Conservation (phyloP, 805 yeast genomes). For the Cyberlindnera suaveolens region DNA sequence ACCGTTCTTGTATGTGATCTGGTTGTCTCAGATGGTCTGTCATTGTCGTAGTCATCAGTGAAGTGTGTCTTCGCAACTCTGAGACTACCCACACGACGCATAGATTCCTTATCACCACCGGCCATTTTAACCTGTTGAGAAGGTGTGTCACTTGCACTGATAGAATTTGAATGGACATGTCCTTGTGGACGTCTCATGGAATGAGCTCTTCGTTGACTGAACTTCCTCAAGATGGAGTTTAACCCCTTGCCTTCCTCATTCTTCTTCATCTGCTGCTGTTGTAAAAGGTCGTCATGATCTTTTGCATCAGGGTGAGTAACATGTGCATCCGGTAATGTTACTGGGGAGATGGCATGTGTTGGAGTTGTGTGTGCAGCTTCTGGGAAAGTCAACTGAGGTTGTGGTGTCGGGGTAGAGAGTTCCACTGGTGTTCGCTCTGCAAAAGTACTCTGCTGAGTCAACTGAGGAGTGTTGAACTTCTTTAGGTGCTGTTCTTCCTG, state of each 20-base stretch:
- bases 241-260: conserved; percentile 22
- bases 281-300: conserved; percentile 28
- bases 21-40: not conserved
- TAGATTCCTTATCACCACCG: not conserved
- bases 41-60: conserved; percentile 10
- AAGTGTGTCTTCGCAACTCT: conserved; percentile 14
- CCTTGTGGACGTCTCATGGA: conserved; percentile 20
- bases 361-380: conserved; percentile 48
- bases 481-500: conserved; percentile 14
- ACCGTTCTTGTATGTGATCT: conserved; percentile 24
- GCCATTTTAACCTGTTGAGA: not conserved
- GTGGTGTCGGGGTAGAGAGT: conserved; percentile 30
- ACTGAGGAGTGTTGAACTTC: not conserved
- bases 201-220: conserved; percentile 24
- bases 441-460: not conserved
- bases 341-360: conserved; percentile 34
- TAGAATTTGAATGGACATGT: conserved; percentile 7
- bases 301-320: conserved; percentile 32
- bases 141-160: conserved; percentile 2
- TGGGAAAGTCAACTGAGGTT: conserved; percentile 38
- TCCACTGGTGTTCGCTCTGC: not conserved
- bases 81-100: conserved; percentile 23
- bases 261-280: conserved; percentile 34
- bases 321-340: conserved; percentile 35
- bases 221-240: conserved; percentile 24